These are phyloP conservation scores for Fraxinus platypoda DNA, from an alignment of 305 asterid genomes.

Conservation along the genomic window DNA sequence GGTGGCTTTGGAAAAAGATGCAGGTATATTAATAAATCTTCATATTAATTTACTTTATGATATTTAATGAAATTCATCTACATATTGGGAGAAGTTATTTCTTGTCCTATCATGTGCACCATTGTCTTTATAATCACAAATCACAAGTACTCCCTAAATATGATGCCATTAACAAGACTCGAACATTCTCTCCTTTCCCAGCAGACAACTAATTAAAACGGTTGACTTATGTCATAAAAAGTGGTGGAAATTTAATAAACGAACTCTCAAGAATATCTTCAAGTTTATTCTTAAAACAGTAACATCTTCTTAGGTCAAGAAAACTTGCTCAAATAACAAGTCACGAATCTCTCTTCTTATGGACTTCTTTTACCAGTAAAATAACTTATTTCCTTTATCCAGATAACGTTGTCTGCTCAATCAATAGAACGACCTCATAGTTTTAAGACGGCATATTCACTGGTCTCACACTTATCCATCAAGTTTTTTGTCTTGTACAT, in stretches of 20 bases:
- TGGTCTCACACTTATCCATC: conserved; percentile 1
- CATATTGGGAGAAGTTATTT: background rate
- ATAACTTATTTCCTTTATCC: background rate
- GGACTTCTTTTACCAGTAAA: background rate
- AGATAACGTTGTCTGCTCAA: background rate
- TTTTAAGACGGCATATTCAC: background rate
- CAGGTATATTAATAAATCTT: background rate
- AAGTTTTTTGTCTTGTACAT: conserved; percentile 9
- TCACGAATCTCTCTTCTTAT: background rate
- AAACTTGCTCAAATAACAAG: background rate
- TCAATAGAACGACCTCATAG: background rate
- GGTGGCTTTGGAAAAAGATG: background rate
- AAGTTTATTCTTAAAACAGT: background rate
- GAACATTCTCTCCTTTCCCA: background rate
- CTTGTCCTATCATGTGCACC: background rate
- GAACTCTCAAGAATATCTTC: background rate
- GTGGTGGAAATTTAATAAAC: background rate
- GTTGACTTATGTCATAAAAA: background rate
- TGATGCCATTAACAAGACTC: background rate
- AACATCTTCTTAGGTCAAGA: background rate
- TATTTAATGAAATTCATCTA: background rate
- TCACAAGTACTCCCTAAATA: background rate
- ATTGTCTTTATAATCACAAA: background rate
- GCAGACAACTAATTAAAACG: background rate
- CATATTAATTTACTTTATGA: background rate